Base-by-base conservation (phyloP, 2,329 filamentous ascomycete species). In the Salinomyces thailandicus region DNA sequence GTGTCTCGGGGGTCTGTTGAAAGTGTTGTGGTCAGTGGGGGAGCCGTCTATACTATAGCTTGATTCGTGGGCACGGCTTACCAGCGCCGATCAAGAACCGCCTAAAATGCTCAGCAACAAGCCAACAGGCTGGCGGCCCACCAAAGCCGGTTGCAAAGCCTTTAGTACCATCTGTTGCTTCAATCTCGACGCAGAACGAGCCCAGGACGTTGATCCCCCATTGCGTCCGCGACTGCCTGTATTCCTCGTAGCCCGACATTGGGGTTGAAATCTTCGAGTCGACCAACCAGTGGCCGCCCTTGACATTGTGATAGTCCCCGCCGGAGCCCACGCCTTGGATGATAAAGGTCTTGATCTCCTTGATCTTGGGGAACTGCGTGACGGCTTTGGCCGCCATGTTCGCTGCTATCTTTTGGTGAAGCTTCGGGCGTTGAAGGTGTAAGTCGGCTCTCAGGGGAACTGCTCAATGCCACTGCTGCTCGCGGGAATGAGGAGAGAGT, bases 131-230 rank as follows among this genome's bases (percentile, higher is more conserved):
- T 20, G 87, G 87, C 12, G 87, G 87, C 1, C 87, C 87, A 58
- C 87, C 87, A 56, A 95, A 95, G 12, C 87, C 87, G 18, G 87
- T 95, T 3, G 87, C 87, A 58, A 94, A 91, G 24, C 87, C 87
- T 49, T 89, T 82, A n/a, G 84, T 91, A 47, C 87, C 87, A 67
- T 95, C 85, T 5, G 75, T 79, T 12, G 83, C 82, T 61, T 93
- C 85, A 37, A 95, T 77, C 62, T 94, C 86, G 5, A 95, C 74
- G 51, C 86, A 81, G 64, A 95, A 93, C 0, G 86, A 93, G 2
- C 87, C 87, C 17, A 95, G 67, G 5, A 94, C 86, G 52, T 95
- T 95, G 70, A 95, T 95, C 24, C 87, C 87, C 84, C 85, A 95
- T 59, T 79, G 86, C 9, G 86, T 94, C 50, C 87, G 73, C 24